Evolutionary conservation across 1,139 yeast genomes (phyloP).

Genomic region (Yamadazyma atlantica): DNA sequence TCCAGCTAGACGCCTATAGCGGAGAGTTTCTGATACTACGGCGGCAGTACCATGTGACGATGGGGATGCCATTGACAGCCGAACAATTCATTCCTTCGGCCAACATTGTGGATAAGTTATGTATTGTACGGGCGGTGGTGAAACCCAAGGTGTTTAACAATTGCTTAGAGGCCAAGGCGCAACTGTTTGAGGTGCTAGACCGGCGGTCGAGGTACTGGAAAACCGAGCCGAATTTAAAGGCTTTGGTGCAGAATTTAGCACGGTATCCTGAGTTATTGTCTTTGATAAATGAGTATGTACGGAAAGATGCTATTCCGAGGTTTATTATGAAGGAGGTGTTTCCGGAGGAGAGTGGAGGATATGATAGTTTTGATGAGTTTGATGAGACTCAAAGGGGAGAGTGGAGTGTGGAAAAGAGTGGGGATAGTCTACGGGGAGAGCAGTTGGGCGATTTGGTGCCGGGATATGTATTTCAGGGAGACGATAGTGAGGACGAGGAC

Average conservation of each 20-base stretch:
- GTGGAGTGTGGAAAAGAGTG: too few species aligned
- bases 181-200: constrained; percentile 5
- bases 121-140: constrained; percentile 5
- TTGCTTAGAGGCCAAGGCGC: constrained; percentile 9
- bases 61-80: background rate
- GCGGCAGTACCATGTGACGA: background rate
- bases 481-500: constrained; percentile 16
- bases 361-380: too few species aligned
- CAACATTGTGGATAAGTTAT: constrained; percentile 2
- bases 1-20: background rate
- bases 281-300: too few species aligned
- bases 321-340: too few species aligned
- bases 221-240: background rate
- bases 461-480: too few species aligned
- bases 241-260: too few species aligned
- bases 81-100: background rate
- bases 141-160: constrained; percentile 6
- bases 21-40: background rate
- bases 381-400: too few species aligned
- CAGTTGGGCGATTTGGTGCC: constrained; percentile 15
- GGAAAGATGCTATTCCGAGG: too few species aligned
- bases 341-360: too few species aligned
- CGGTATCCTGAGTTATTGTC: too few species aligned
- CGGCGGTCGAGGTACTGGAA: constrained; percentile 1
- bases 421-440: constrained; percentile 2